A percentile compares a stretch with the other conserved stretches of the same genome.
Conservation (phyloP, 2,329 filamentous ascomycete species). For the Juglanconis sp. region DNA sequence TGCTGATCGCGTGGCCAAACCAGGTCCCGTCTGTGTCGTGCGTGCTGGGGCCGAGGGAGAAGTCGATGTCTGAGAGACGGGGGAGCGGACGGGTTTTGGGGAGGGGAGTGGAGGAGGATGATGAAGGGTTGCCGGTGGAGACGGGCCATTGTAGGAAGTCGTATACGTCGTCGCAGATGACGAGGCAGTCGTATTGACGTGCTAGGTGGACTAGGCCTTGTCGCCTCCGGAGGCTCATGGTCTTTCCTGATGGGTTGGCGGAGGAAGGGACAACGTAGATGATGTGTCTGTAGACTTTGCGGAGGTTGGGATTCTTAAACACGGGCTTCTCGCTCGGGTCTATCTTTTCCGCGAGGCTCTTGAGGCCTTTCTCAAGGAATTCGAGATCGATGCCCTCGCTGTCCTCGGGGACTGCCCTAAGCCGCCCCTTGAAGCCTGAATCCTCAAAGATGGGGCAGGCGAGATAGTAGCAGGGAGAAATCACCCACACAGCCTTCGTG, state of each 20-base stretch:
- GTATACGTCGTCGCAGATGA: slow-evolving; percentile 90
- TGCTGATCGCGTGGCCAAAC: slow-evolving; percentile 81
- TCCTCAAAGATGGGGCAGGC: slow-evolving; percentile 84
- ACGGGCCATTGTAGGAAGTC: slow-evolving; percentile 81
- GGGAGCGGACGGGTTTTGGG: slow-evolving; percentile 57
- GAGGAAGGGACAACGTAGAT: slow-evolving; percentile 89
- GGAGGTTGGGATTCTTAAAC: slow-evolving; percentile 52
- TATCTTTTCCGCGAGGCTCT: slow-evolving; percentile 25
- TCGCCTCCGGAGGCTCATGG: slow-evolving; percentile 69
- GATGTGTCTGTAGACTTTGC: slow-evolving; percentile 81
- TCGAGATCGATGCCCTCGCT: slow-evolving; percentile 71
- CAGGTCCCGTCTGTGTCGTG: slow-evolving; percentile 37
- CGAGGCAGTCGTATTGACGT: slow-evolving; percentile 73
- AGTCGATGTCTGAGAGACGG: slow-evolving; percentile 76
- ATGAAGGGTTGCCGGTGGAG: not conserved
- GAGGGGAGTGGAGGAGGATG: slow-evolving; percentile 23
- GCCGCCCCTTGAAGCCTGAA: slow-evolving; percentile 63
- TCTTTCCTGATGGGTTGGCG: slow-evolving; percentile 82
- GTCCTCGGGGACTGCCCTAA: slow-evolving; percentile 73
- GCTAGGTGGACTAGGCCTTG: slow-evolving; percentile 71
- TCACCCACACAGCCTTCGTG: slow-evolving; percentile 75
- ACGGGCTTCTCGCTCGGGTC: slow-evolving; percentile 16
- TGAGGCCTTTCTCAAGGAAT: slow-evolving; percentile 50
- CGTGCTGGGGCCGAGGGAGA: slow-evolving; percentile 53
- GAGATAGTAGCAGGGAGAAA: slow-evolving; percentile 81